Percentiles rank a stretch among this genome's conserved stretches.
These are phyloP conservation scores for Begonia fuchsioides DNA, from an alignment of 306 rosid genomes.

Conservation along the genomic window DNA sequence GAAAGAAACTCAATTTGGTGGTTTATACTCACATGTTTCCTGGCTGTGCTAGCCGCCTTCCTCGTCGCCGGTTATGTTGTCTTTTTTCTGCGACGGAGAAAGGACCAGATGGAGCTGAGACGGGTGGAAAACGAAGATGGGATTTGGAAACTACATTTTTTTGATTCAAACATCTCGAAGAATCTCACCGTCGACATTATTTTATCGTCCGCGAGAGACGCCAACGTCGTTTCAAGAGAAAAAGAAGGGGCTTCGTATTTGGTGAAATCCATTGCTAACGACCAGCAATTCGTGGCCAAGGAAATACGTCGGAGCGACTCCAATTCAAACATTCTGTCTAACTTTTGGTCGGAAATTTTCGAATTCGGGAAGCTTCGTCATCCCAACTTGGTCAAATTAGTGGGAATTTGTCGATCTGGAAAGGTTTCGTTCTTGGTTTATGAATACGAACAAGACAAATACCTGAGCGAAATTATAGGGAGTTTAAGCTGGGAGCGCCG, in stretches of 20 bases:
- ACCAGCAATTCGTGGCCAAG: slow-evolving; percentile 35
- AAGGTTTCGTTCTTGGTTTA: slow-evolving; percentile 43
- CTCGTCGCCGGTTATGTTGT: slow-evolving; percentile 10
- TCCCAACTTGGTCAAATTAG: slow-evolving; percentile 34
- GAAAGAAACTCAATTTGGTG: slow-evolving; percentile 24
- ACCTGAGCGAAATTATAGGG: slow-evolving; percentile 25
- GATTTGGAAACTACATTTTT: slow-evolving; percentile 53
- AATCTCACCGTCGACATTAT: slow-evolving; percentile 32
- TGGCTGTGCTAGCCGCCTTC: slow-evolving; percentile 18
- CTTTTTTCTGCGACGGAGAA: slow-evolving; percentile 21
- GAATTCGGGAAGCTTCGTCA: slow-evolving; percentile 41
- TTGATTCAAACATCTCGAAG: slow-evolving; percentile 24
- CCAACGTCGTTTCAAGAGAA: slow-evolving; percentile 29
- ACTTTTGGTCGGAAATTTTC: slow-evolving; percentile 37
- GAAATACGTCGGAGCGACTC: slow-evolving; percentile 16
- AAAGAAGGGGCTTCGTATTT: not conserved
- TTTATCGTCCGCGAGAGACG: slow-evolving; percentile 24
- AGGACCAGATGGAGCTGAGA: slow-evolving; percentile 13
- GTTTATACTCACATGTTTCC: slow-evolving; percentile 25
- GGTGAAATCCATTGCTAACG: slow-evolving; percentile 1
- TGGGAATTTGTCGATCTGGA: slow-evolving; percentile 41
- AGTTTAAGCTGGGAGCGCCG: slow-evolving; percentile 54
- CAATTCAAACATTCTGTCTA: slow-evolving; percentile 16
- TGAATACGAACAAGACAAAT: slow-evolving; percentile 27
- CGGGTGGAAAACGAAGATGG: slow-evolving; percentile 49